Evolutionary conservation across 345 rosid genomes (phyloP).

Genomic region (Salix viminalis): DNA sequence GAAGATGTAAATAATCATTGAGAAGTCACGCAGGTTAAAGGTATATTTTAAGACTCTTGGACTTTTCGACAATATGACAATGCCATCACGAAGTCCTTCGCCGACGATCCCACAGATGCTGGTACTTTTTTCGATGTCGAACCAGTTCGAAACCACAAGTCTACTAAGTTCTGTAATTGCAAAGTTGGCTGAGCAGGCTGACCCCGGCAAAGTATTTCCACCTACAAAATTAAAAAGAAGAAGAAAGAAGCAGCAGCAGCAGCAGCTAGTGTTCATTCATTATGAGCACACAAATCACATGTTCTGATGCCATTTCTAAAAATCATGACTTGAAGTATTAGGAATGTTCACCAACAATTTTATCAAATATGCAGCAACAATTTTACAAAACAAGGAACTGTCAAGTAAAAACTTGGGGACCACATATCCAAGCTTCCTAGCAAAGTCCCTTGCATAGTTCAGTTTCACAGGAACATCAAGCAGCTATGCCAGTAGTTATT

Average conservation of each 20-base stretch:
- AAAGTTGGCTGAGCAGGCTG: constrained; percentile 55
- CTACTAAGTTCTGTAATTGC: constrained; percentile 52
- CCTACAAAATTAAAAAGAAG: constrained; percentile 29
- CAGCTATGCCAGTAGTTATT: neutral
- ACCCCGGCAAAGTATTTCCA: constrained; percentile 81
- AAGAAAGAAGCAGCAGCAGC: neutral
- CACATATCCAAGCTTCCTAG: neutral
- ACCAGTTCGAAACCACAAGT: constrained; percentile 59
- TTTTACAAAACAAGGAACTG: neutral
- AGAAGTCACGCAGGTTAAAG: neutral
- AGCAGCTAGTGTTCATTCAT: neutral
- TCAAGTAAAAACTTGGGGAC: neutral
- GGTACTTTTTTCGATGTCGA: constrained; percentile 45
- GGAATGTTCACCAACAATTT: neutral
- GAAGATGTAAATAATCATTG: constrained; percentile 4
- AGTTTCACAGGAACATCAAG: neutral
- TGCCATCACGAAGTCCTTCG: constrained; percentile 76
- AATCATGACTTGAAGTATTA: neutral
- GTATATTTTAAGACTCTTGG: constrained; percentile 1
- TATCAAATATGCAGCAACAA: neutral
- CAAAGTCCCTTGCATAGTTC: neutral
- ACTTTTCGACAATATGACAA: constrained; percentile 62
- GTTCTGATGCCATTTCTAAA: neutral
- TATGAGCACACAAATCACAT: neutral
- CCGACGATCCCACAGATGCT: constrained; percentile 64